Evolutionary conservation across 345 rosid species (phyloP), one percentile per base, ranked within the genome.

Genomic region (Eutrema heterophyllum): DNA sequence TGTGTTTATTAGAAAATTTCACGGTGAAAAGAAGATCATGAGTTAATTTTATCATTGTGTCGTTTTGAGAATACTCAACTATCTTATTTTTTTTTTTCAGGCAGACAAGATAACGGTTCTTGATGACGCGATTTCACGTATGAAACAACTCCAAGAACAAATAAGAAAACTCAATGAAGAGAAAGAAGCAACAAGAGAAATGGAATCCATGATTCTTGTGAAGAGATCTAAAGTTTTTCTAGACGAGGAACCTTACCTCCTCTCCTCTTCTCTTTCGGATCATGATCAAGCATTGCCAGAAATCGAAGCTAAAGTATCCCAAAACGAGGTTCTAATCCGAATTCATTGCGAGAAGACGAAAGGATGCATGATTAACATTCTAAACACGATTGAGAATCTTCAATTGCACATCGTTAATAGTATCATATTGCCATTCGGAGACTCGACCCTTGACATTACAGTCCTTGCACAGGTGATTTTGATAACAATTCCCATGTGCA

Each of bases 31-130:
- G 7, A 7, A n/a, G 8, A 35, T 33, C 11, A 56, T 24, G 7
- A 38, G 40, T 41, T 63, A 41, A 16, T 11, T 13, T 29, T 2
- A 14, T 15, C 4, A 44, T 35, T 56, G 2, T 33, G 14, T 21
- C 14, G 46, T 49, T 71, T 66, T 52, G 10, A 26, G 48, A 29
- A 24, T 18, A 32, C 5, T 40, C 33, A 53, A 49, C 39, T 24
- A 9, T 67, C 24, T 49, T 33, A 1, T 68, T 29, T 33, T 48
- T 27, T 65, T 21, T 38, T 51, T 39, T 4, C 81, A 92, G 96
- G 79, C 79, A 56, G 98, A 90, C 76, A 92, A 86, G 73, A 76
- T 89, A 16, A 84, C 98, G 2, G 74, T 92, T 38, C 88, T 92
- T 10, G 91, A 80, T 35, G 88, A 89, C 4, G 86, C 96, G 5